Evolutionary conservation across 2,329 filamentous ascomycete species (phyloP).

Genomic region (Calonectria hawksworthii): DNA sequence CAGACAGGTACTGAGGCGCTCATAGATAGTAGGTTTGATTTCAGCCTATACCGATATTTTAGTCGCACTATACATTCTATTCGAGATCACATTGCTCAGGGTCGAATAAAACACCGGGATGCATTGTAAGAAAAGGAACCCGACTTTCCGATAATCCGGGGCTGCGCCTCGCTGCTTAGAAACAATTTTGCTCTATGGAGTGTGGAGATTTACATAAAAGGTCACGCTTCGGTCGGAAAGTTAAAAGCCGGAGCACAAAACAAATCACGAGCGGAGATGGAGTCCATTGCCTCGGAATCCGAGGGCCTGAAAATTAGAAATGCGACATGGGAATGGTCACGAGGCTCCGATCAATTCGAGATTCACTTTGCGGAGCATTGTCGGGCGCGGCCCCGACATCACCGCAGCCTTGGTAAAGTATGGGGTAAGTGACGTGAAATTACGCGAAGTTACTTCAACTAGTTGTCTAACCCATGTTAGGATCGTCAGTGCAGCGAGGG

Average conservation of each 20-base stretch:
- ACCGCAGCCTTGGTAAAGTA: neutral
- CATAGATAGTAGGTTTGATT: neutral
- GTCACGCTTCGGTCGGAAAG: neutral
- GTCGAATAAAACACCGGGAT: neutral
- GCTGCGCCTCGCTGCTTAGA: neutral
- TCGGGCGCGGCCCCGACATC: neutral
- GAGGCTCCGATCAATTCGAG: neutral
- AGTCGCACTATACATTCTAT: neutral
- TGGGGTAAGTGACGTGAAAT: constrained; percentile 4
- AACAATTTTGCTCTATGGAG: neutral
- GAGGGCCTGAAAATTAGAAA: too few relatives aligned
- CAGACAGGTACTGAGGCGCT: neutral
- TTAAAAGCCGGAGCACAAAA: neutral
- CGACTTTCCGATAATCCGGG: neutral
- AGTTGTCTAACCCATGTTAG: constrained; percentile 1
- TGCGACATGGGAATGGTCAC: too few relatives aligned
- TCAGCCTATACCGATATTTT: neutral
- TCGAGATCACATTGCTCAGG: neutral
- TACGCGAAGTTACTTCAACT: neutral
- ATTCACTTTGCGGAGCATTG: neutral
- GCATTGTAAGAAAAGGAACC: neutral
- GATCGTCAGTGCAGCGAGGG: neutral
- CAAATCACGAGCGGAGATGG: neutral
- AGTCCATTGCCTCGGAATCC: too few relatives aligned
- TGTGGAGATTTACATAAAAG: neutral